Evolutionary conservation across 2,329 filamentous ascomycete species (phyloP).

Genomic region (Colletotrichum tropicale): DNA sequence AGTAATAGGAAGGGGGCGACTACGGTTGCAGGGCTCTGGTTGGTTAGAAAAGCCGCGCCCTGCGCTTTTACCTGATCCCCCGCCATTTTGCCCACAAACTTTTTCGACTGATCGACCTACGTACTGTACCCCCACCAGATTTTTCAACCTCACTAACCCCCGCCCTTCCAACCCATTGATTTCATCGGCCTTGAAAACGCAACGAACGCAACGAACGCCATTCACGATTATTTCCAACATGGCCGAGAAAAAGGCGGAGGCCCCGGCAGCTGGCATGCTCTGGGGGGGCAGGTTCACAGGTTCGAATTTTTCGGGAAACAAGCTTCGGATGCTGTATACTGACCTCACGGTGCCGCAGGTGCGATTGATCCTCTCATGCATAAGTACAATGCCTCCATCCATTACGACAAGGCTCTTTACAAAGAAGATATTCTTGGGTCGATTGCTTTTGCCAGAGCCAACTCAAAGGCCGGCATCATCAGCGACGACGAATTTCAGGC

Average conservation of each 20-base stretch:
- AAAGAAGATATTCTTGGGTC: conserved; percentile 69
- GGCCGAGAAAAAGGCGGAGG: conserved; percentile 26
- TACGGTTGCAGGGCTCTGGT: no score
- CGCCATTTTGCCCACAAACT: not conserved
- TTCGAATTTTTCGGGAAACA: conserved; percentile 28
- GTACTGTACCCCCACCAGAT: no score
- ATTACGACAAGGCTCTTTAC: conserved; percentile 69
- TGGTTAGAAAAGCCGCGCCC: not conserved
- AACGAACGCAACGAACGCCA: not conserved
- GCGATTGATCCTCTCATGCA: conserved; percentile 23
- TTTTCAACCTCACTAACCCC: no score
- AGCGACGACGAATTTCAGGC: conserved; percentile 65
- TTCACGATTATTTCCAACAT: not conserved
- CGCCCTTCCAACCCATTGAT: not conserved
- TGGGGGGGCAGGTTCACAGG: conserved; percentile 44
- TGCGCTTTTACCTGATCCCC: not conserved
- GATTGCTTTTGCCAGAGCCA: conserved; percentile 69
- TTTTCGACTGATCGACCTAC: no score
- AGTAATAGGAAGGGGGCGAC: no score
- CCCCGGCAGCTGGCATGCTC: conserved; percentile 27
- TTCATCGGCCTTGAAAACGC: not conserved
- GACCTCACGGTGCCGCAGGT: not conserved
- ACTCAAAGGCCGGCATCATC: conserved; percentile 65
- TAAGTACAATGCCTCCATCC: conserved; percentile 69
- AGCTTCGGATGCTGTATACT: not conserved